A percentile compares a stretch with the other conserved stretches of the same genome.
These are phyloP conservation scores for Trametes cubensis DNA, from an alignment of 768 basidiomycete genomes.

Conservation along the genomic window DNA sequence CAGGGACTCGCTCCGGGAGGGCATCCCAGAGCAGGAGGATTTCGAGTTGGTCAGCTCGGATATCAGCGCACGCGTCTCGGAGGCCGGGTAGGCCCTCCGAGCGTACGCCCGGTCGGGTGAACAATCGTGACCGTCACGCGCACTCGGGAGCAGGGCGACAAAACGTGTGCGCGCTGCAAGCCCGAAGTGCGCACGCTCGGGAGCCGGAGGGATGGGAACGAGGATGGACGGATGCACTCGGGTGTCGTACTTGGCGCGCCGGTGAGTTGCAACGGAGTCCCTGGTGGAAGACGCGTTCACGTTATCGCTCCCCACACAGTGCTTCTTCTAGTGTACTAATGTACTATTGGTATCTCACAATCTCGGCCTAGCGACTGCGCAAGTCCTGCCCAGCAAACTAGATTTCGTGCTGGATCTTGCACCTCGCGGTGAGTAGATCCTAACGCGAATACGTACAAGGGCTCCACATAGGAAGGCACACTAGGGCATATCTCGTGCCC, in stretches of 20 bases:
- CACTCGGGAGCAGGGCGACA: not conserved
- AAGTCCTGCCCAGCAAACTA: not conserved
- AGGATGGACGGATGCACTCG: constrained; percentile 9
- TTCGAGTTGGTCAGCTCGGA: constrained; percentile 27
- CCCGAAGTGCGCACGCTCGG: not conserved
- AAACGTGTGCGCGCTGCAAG: not conserved
- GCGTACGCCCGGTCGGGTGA: not conserved
- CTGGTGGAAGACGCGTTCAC: constrained; percentile 17
- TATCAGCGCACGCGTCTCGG: constrained; percentile 10
- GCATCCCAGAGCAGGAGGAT: constrained; percentile 22
- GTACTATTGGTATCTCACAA: constrained; percentile 18
- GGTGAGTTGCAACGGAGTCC: constrained; percentile 12
- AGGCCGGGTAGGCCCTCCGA: constrained; percentile 14
- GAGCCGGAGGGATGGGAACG: constrained; percentile 14
- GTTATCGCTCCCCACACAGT: constrained; percentile 15
- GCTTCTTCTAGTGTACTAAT: constrained; percentile 23
- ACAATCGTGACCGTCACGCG: not conserved
- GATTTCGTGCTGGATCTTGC: constrained; percentile 1
- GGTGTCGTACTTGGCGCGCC: constrained; percentile 16
- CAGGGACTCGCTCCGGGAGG: constrained; percentile 19
- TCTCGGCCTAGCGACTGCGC: constrained; percentile 2
- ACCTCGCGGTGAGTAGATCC: not conserved
- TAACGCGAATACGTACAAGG: not conserved
- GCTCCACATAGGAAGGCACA: not conserved
- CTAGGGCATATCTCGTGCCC: constrained; percentile 12